Base-by-base conservation (phyloP, 116 monocot species). In the Phalaenopsis hybrid region DNA sequence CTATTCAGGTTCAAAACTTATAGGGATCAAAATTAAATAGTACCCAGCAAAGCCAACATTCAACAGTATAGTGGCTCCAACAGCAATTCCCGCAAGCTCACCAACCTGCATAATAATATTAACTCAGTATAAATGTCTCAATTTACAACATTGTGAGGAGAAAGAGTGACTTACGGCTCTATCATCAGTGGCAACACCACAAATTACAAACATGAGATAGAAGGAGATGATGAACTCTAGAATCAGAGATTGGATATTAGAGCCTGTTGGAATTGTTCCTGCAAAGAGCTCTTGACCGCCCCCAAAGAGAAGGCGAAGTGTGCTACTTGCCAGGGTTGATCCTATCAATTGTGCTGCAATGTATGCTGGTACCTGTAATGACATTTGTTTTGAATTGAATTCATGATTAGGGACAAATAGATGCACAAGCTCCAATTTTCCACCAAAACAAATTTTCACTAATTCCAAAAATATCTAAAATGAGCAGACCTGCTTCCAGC, bases 151-250 rank as follows among this genome's bases (percentile, higher is more conserved):
- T 70, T 6, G 1, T 11, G n/a, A 44, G 45, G 16, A 28, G 45
- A 28, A 44, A 1, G 1, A 6, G 41, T 4, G 6, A 33, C 90
- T 86, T 86, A 94, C 94, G 18, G 94, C 94, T 81, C 97, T 77
- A 84, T 91, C 91, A 79, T 97, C 97, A 0, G 97, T 97, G 33
- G 97, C 93, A 4, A 97, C 97, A 11, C 94, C 97, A 28, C 93
- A 97, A 88, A 97, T 87, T 13, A 97, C 97, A 65, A 97, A 97
- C 97, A 97, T 97, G 88, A 97, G 97, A 83, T 91, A 97, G 86
- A 97, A 97, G 51, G 94, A 83, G 84, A 94, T 94, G 80, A 97
- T 93, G 84, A 97, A 93, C 84, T 97, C 97, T 0, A 94, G 59
- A 23, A 83, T 90, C 48, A 94, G 68, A 16, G 94, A 92, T 49